Evolutionary conservation across 2,329 filamentous ascomycete species (phyloP), one percentile per base, ranked within the genome.

Genomic region (Nigrospora sphaerica): DNA sequence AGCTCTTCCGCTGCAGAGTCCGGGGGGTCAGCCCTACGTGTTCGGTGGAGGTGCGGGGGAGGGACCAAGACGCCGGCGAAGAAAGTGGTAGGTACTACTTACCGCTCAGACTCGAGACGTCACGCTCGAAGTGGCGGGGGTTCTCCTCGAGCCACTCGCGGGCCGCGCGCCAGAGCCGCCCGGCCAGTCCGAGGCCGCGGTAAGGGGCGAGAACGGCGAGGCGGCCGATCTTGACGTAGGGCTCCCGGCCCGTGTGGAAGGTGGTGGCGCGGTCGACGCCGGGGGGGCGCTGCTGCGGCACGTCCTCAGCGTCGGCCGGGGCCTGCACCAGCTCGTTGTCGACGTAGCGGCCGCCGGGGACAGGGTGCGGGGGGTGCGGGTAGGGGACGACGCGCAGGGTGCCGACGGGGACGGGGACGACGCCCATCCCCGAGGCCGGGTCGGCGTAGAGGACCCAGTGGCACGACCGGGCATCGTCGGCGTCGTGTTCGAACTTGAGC

Each of bases 391-490:
- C 72, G 18, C 91, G 81, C 49, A 95, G 77, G 1, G 86, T 88
- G 9, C 85, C 89, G 45, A 92, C 80, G 41, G 89, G 79, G 19
- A 65, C 68, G 53, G 61, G 62, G 60, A 75, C 72, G 6, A 62
- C 60, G 48, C 66, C 64, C 39, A 67, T 65, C 4, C 62, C 66
- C 42, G 66, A 70, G 45, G 76, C 75, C 46, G 85, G 74, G 14
- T 75, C 81, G 41, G 81, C 80, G 65, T 95, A 95, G n/a, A 84
- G 73, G 31, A 95, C 84, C 86, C 88, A 95, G 65, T 96, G 90
- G 68, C 84, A 92, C 54, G 81, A 84, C 33, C 87, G 78, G 1
- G 75, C 54, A 63, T 97, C 92, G 61, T 96, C 89, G 1, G 74
- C 69, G 69, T 96, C 92, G 53, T 88, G 76, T 64, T 97, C 91